These are phyloP conservation scores for Pholiota molesta DNA, from an alignment of 768 basidiomycete genomes.

Conservation along the genomic window DNA sequence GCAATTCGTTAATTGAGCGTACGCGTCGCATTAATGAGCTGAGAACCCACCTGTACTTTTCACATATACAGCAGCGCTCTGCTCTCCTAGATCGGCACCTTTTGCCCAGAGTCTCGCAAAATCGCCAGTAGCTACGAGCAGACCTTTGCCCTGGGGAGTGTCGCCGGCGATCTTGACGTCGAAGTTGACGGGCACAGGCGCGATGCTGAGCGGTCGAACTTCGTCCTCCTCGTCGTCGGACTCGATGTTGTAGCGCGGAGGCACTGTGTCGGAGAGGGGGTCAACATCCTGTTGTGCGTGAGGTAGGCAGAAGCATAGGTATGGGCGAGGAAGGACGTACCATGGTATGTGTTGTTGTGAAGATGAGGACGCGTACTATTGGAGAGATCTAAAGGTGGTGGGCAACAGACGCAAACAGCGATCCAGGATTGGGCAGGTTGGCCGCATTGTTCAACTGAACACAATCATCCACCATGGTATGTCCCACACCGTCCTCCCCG, in stretches of 20 bases:
- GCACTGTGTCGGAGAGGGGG: slow-evolving; percentile 56
- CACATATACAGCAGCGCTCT: slow-evolving; percentile 47
- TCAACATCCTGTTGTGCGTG: slow-evolving; percentile 45
- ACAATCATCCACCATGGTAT: slow-evolving; percentile 32
- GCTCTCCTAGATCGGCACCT: slow-evolving; percentile 55
- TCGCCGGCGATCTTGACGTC: slow-evolving; percentile 44
- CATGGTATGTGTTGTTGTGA: slow-evolving; percentile 1
- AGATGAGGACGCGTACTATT: not conserved
- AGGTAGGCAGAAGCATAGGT: not conserved
- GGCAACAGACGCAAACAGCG: slow-evolving; percentile 13
- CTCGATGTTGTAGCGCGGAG: slow-evolving; percentile 65
- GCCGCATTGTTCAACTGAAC: not conserved
- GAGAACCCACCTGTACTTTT: slow-evolving; percentile 46
- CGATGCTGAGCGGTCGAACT: slow-evolving; percentile 18
- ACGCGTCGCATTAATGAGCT: not conserved
- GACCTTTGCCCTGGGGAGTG: slow-evolving; percentile 25
- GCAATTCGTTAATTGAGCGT: not conserved
- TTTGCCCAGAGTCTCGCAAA: slow-evolving; percentile 53
- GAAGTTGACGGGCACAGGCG: slow-evolving; percentile 18
- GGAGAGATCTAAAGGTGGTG: not conserved
- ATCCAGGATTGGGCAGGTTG: too few species aligned
- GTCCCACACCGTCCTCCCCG: slow-evolving; percentile 4
- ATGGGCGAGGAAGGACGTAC: slow-evolving; percentile 3
- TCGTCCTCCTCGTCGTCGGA: slow-evolving; percentile 74
- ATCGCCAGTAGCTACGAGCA: slow-evolving; percentile 51